phyloP scores from a whole-genome alignment of 441 rosid species.

The Francoa sonchifolia region DNA sequence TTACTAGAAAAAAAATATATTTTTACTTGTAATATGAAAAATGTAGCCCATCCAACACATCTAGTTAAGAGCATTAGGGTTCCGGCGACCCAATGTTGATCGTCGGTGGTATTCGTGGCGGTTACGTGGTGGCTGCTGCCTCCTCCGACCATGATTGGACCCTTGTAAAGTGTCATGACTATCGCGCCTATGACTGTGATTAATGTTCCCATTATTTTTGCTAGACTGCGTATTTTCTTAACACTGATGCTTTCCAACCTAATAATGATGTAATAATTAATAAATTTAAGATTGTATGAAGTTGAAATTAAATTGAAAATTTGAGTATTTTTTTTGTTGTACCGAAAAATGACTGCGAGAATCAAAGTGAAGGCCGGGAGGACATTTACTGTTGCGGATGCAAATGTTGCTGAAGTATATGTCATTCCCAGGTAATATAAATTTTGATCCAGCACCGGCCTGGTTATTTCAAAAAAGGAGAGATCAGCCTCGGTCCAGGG shows the following conservation, averaged over 20 bases:
- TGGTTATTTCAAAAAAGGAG: background rate
- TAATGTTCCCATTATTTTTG: background rate
- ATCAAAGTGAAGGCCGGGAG: slow-evolving; percentile 18
- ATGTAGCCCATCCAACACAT: slow-evolving; percentile 59
- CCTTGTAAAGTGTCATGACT: background rate
- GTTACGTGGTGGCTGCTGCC: too few relatives aligned
- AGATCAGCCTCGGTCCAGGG: too few relatives aligned
- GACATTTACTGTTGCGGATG: slow-evolving; percentile 11
- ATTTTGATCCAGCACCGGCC: slow-evolving; percentile 21
- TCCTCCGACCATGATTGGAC: background rate
- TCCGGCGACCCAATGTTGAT: slow-evolving; percentile 55
- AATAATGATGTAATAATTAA: background rate
- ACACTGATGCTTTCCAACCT: background rate
- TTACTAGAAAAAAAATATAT: too few relatives aligned
- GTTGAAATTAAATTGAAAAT: too few relatives aligned
- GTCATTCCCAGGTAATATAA: slow-evolving; percentile 17
- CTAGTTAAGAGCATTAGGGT: slow-evolving; percentile 55
- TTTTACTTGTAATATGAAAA: slow-evolving; percentile 76
- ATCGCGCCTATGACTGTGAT: background rate
- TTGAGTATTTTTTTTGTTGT: too few relatives aligned
- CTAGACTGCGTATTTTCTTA: background rate
- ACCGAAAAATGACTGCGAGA: slow-evolving; percentile 15
- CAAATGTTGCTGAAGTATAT: slow-evolving; percentile 15
- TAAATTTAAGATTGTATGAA: too few relatives aligned
- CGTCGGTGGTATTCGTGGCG: too few relatives aligned